Percentiles rank a stretch among this genome's conserved stretches.
Conservation (phyloP, 495 filamentous ascomycete genomes). For the Penicillium arizonense region DNA sequence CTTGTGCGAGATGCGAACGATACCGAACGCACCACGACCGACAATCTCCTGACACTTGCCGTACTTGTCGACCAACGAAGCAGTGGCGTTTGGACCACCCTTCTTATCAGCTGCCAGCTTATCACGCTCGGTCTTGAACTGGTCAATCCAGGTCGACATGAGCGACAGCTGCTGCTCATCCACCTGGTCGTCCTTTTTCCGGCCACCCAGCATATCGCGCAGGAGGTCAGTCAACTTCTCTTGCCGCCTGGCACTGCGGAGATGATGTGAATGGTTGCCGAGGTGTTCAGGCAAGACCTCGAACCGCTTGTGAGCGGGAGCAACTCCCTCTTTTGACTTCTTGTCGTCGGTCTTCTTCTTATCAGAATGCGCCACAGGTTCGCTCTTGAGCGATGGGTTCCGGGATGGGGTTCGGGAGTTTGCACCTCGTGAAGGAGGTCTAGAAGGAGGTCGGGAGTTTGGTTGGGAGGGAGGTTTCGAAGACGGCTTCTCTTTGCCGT, state of each 20-base stretch:
- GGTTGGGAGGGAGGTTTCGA: slow-evolving; percentile 32
- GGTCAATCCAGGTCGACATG: slow-evolving; percentile 95
- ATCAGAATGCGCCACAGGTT: slow-evolving; percentile 26
- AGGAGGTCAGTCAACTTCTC: slow-evolving; percentile 95
- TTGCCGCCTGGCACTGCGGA: slow-evolving; percentile 84
- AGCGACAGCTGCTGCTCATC: slow-evolving; percentile 85
- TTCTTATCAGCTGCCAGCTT: slow-evolving; percentile 73
- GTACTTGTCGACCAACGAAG: slow-evolving; percentile 90
- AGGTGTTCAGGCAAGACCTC: slow-evolving; percentile 56
- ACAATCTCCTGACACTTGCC: slow-evolving; percentile 98
- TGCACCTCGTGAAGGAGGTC: slow-evolving; percentile 33
- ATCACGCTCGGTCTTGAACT: slow-evolving; percentile 84
- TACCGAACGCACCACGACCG: slow-evolving; percentile 95
- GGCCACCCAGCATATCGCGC: slow-evolving; percentile 73
- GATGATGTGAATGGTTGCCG: slow-evolving; percentile 73
- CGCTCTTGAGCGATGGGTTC: slow-evolving; percentile 43
- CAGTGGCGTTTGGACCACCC: slow-evolving; percentile 71
- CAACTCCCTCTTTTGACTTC: slow-evolving; percentile 42
- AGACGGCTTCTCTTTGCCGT: slow-evolving; percentile 32
- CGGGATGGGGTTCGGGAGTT: slow-evolving; percentile 35
- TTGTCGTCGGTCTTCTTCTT: slow-evolving; percentile 37
- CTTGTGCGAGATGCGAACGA: slow-evolving; percentile 98
- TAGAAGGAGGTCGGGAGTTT: slow-evolving; percentile 37
- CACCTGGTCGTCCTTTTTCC: slow-evolving; percentile 60
- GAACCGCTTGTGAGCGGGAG: slow-evolving; percentile 53